phyloP scores from a whole-genome alignment of 2,329 filamentous ascomycete species.

The Dactylella cylindrospora region DNA sequence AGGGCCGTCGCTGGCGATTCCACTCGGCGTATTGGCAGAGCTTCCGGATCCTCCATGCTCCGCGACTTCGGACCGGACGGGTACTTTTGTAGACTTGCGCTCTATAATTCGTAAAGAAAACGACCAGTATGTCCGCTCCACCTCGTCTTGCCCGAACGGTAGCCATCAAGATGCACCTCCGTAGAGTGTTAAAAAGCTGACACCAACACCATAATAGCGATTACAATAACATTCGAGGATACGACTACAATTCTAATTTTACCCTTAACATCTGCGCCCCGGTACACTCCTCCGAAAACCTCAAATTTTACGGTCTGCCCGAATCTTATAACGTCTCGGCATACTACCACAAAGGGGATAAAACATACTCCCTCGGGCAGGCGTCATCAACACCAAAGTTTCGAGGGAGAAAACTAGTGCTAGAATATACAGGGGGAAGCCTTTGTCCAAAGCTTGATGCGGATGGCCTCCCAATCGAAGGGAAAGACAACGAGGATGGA shows the following conservation, averaged over 20 bases:
- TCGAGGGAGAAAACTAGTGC: slow-evolving; percentile 71
- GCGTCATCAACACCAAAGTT: slow-evolving; percentile 55
- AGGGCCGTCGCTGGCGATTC: slow-evolving; percentile 14
- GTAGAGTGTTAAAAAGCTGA: too few species aligned
- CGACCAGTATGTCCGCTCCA: slow-evolving; percentile 2
- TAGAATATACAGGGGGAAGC: slow-evolving; percentile 76
- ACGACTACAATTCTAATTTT: slow-evolving; percentile 78
- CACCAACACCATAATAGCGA: neutral
- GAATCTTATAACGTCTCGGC: slow-evolving; percentile 70
- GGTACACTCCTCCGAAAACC: slow-evolving; percentile 53
- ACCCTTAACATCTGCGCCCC: slow-evolving; percentile 78
- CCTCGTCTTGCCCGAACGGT: neutral
- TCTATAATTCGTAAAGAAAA: slow-evolving; percentile 23
- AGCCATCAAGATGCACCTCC: too few species aligned
- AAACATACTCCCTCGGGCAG: slow-evolving; percentile 21
- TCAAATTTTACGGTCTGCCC: slow-evolving; percentile 21
- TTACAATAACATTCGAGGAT: slow-evolving; percentile 61
- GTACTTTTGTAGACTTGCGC: slow-evolving; percentile 32
- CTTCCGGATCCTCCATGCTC: slow-evolving; percentile 31
- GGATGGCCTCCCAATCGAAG: slow-evolving; percentile 52
- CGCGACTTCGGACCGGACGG: slow-evolving; percentile 30
- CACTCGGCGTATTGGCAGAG: slow-evolving; percentile 16
- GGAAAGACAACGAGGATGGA: slow-evolving; percentile 51
- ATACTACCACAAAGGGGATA: slow-evolving; percentile 63
- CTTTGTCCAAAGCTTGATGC: slow-evolving; percentile 59